Evolutionary conservation across 2,329 filamentous ascomycete genomes (phyloP).

Genomic region (Pseudogymnoascus sp.): DNA sequence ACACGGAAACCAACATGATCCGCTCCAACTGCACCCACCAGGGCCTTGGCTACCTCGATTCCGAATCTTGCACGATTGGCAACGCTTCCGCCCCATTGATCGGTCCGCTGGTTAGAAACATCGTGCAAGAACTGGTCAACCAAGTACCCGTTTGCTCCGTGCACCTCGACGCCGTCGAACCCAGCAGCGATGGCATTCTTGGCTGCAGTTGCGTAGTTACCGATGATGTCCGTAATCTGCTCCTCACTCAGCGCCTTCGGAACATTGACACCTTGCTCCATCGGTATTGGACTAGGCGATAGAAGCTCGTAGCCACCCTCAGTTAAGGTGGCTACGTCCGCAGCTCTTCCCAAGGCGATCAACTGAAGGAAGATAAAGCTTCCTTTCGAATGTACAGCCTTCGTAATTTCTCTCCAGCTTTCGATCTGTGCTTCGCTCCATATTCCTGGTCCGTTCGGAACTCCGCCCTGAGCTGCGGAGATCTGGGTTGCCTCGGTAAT

Average conservation of each 20-base stretch:
- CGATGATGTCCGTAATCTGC: conserved; percentile 31
- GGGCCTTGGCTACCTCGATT: conserved; percentile 45
- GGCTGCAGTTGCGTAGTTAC: conserved; percentile 33
- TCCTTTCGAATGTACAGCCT: conserved; percentile 52
- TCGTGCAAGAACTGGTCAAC: conserved; percentile 52
- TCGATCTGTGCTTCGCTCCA: conserved; percentile 46
- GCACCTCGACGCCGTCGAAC: conserved; percentile 46
- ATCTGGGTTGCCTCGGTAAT: conserved; percentile 29
- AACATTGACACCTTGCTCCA: conserved; percentile 20
- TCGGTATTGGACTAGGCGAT: conserved; percentile 15
- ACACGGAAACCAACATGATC: conserved; percentile 50
- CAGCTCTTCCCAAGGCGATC: conserved; percentile 49
- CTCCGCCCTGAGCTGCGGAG: background rate
- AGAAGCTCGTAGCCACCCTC: conserved; percentile 13
- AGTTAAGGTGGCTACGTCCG: conserved; percentile 15
- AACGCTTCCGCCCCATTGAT: conserved; percentile 42
- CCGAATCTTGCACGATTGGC: conserved; percentile 44
- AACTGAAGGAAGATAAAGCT: conserved; percentile 53
- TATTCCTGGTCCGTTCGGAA: conserved; percentile 28
- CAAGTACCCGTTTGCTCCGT: conserved; percentile 42
- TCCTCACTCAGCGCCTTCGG: conserved; percentile 32
- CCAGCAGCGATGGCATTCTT: conserved; percentile 44
- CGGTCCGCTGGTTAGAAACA: conserved; percentile 45
- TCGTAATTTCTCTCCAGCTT: conserved; percentile 50
- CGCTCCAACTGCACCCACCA: conserved; percentile 42